Evolutionary conservation across 352 stramenopile species (phyloP).

Genomic region (Phytophthora foliorum): DNA sequence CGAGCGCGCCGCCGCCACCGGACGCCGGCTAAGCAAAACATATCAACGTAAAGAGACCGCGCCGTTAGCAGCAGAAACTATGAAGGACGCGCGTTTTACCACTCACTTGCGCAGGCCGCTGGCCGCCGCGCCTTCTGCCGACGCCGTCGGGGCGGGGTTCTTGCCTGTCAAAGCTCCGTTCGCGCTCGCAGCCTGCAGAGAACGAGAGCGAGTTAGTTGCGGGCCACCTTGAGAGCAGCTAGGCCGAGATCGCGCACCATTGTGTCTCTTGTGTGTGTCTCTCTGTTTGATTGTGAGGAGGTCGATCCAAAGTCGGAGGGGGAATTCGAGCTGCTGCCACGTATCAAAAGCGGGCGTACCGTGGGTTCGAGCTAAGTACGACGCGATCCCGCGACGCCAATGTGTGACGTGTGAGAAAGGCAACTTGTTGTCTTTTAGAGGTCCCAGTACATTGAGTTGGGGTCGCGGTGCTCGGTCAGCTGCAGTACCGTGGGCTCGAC

Average conservation of each 20-base stretch:
- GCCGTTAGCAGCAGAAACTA: not conserved
- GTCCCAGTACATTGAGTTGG: constrained; percentile 27
- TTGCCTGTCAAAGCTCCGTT: constrained; percentile 58
- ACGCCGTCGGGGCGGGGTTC: constrained; percentile 74
- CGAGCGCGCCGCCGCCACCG: constrained; percentile 47
- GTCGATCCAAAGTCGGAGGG: constrained; percentile 24
- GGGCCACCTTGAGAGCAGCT: not conserved
- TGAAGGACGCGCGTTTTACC: constrained; percentile 5
- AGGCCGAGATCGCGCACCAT: constrained; percentile 29
- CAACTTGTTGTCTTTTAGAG: constrained; percentile 10
- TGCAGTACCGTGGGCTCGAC: constrained; percentile 12
- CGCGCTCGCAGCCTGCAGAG: constrained; percentile 44
- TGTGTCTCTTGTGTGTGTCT: constrained; percentile 3
- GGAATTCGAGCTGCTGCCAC: constrained; percentile 32
- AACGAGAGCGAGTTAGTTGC: not conserved
- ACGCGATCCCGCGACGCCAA: not conserved
- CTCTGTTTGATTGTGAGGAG: constrained; percentile 36
- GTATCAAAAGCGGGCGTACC: constrained; percentile 23
- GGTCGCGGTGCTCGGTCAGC: constrained; percentile 17
- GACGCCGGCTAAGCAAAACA: constrained; percentile 46
- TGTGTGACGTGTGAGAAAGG: constrained; percentile 5
- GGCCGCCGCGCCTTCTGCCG: constrained; percentile 70
- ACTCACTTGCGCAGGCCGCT: constrained; percentile 70
- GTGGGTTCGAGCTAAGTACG: not conserved
- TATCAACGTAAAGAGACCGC: constrained; percentile 25